Base-by-base conservation (phyloP, 441 rosid genomes). In the Gossypium davidsonii region DNA sequence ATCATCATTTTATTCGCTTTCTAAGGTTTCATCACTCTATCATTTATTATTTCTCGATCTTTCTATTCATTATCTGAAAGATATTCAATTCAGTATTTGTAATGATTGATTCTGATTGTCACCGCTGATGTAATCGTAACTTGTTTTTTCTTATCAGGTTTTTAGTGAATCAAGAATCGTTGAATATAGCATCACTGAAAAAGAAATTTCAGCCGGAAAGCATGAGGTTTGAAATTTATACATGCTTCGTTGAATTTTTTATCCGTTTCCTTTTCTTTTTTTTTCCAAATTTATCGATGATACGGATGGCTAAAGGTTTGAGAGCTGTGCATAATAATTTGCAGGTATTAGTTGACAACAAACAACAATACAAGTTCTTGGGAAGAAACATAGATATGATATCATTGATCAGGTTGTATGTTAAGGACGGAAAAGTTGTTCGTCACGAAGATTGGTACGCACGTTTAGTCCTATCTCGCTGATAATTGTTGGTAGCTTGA, bases 361-460 rank as follows among this genome's bases (percentile, higher is more conserved):
- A 93, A 74, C 97, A 91, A 77, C 86, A 86, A 46, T 90, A 91
- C 81, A 85, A 85, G 84, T 78, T 90, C 79, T 3, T 87, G 73
- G 97, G 97, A 66, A 91, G 53, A 79, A 73, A 79, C 76, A 86
- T 93, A 71, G 82, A 85, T 59, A 85, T 93, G 94, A 82, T 84
- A 69, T 88, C 97, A 65, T 91, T 93, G 53, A 91, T 91, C 71
- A 88, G 79, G 84, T 81, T 93, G 69, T 31, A 79, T 23, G 82
- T 88, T 46, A 88, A 85, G 84, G 71, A 90, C 59, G 94, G 87
- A 14, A 93, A 90, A 85, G 85, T 93, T 70, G 79, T 87, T 59
- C 90, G 89, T 17, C 98, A 89, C 12, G 96, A 93, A 85, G 97
- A 93, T 75, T 86, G 91, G 98, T 93, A 91, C 15, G 76, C 31